Percentiles rank a stretch among this genome's conserved stretches.
These are phyloP conservation scores for Lyophyllum decastes DNA, from an alignment of 768 basidiomycete species.

Conservation along the genomic window DNA sequence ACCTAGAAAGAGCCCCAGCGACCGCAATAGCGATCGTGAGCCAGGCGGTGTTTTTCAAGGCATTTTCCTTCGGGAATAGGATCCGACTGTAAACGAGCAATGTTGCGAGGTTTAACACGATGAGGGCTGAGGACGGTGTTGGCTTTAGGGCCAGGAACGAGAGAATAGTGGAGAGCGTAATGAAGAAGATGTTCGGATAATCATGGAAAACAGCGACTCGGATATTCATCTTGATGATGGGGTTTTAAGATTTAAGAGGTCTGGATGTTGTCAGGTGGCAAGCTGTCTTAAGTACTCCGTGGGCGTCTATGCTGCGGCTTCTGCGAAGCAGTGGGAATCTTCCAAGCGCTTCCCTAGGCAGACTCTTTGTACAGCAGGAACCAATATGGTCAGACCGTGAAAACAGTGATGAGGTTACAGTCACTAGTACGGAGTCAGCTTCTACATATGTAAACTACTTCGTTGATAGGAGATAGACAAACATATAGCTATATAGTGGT, in stretches of 20 bases:
- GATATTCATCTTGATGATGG: slow-evolving; percentile 23
- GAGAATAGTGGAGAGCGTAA: slow-evolving; percentile 20
- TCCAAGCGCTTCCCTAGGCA: too few species aligned
- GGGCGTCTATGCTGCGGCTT: slow-evolving; percentile 4
- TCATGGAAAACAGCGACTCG: slow-evolving; percentile 27
- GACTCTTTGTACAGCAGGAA: background rate
- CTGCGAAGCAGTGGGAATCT: background rate
- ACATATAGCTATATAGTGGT: too few species aligned
- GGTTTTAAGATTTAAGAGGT: background rate
- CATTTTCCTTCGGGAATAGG: slow-evolving; percentile 28
- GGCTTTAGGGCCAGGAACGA: slow-evolving; percentile 25
- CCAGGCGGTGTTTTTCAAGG: slow-evolving; percentile 22
- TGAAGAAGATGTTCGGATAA: slow-evolving; percentile 28
- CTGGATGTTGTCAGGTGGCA: background rate
- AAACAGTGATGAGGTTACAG: background rate
- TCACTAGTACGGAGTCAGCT: too few species aligned
- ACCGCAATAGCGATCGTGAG: slow-evolving; percentile 39
- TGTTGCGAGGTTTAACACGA: slow-evolving; percentile 28
- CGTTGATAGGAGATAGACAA: too few species aligned
- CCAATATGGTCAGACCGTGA: background rate
- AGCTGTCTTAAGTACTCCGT: background rate
- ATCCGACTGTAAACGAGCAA: slow-evolving; percentile 39
- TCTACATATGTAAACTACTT: too few species aligned
- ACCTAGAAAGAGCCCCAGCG: slow-evolving; percentile 42
- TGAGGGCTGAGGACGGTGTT: slow-evolving; percentile 25